Conservation (phyloP, 441 rosid genomes). For the Aleurites moluccanus region DNA sequence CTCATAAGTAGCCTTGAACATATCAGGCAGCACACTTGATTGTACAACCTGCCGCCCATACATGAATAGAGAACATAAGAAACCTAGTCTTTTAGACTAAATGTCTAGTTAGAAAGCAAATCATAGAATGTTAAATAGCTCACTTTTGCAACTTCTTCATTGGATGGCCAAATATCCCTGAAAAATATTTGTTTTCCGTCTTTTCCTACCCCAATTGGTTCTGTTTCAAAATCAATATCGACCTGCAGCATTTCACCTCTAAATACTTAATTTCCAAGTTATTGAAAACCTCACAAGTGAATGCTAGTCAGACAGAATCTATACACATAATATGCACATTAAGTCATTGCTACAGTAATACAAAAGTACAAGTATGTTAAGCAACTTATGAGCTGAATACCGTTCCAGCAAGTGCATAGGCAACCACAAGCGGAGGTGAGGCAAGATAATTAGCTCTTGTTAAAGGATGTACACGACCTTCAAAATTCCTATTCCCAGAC, state of each 20-base stretch:
- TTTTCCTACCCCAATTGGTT: conserved; percentile 75
- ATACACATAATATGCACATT: neutral
- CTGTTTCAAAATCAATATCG: conserved; percentile 71
- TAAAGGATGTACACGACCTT: conserved; percentile 93
- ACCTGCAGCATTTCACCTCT: conserved; percentile 49
- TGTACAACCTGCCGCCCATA: conserved; percentile 64
- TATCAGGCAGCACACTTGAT: conserved; percentile 80
- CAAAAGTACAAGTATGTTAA: neutral
- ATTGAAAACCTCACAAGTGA: neutral
- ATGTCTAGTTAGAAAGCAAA: neutral
- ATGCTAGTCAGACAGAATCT: conserved; percentile 4
- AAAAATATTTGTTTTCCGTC: conserved; percentile 70
- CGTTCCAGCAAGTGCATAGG: conserved; percentile 95
- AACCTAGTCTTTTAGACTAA: conserved; percentile 4
- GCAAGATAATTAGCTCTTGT: conserved; percentile 97
- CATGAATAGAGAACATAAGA: conserved; percentile 4
- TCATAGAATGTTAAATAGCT: conserved; percentile 20
- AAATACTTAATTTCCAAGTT: neutral
- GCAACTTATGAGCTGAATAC: conserved; percentile 36
- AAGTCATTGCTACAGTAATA: neutral
- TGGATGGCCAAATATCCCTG: conserved; percentile 92
- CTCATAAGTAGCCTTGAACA: conserved; percentile 90
- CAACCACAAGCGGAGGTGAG: conserved; percentile 95
- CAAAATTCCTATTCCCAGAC: conserved; percentile 92
- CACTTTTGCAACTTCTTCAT: conserved; percentile 79